Percentiles rank a stretch among this genome's conserved stretches.
These are phyloP conservation scores for Rhynchospora tenuis DNA, from an alignment of 176 grass and related monocot genomes.

Conservation along the genomic window DNA sequence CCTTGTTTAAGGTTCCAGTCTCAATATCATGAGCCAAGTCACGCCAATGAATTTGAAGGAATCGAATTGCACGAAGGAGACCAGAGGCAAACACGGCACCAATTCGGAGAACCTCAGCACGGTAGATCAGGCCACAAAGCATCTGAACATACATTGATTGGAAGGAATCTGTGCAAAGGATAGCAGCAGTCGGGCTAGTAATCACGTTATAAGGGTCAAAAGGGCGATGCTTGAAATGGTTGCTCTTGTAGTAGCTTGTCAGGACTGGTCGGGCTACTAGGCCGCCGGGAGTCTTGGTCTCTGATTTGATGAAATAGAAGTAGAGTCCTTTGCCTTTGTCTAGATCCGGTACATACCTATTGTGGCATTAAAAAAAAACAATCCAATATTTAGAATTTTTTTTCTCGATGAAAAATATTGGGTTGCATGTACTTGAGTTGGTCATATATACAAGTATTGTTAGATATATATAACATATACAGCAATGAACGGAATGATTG, in stretches of 20 bases:
- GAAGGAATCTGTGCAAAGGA: slow-evolving; percentile 91
- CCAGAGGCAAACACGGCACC: slow-evolving; percentile 96
- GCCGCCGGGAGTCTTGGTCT: slow-evolving; percentile 74
- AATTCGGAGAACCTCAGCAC: slow-evolving; percentile 74
- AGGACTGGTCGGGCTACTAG: slow-evolving; percentile 75
- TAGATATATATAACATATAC: too few relatives aligned
- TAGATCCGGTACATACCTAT: slow-evolving; percentile 68
- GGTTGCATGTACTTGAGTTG: neutral
- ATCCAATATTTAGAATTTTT: neutral
- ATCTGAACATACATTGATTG: slow-evolving; percentile 97
- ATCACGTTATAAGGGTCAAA: slow-evolving; percentile 77
- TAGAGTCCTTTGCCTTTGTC: slow-evolving; percentile 96
- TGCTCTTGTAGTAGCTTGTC: slow-evolving; percentile 99
- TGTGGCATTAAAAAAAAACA: neutral
- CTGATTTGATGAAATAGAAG: slow-evolving; percentile 92
- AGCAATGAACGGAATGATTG: neutral
- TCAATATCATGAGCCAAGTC: slow-evolving; percentile 56
- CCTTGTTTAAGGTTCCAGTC: slow-evolving; percentile 44
- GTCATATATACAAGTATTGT: neutral
- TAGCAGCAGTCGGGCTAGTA: slow-evolving; percentile 85
- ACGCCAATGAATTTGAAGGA: slow-evolving; percentile 83
- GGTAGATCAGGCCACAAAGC: slow-evolving; percentile 68
- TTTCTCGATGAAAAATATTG: neutral
- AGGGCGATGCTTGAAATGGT: slow-evolving; percentile 70
- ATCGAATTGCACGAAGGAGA: slow-evolving; percentile 85